Base-by-base conservation (phyloP, 257 asterid species). In the Solanum peruvianum region DNA sequence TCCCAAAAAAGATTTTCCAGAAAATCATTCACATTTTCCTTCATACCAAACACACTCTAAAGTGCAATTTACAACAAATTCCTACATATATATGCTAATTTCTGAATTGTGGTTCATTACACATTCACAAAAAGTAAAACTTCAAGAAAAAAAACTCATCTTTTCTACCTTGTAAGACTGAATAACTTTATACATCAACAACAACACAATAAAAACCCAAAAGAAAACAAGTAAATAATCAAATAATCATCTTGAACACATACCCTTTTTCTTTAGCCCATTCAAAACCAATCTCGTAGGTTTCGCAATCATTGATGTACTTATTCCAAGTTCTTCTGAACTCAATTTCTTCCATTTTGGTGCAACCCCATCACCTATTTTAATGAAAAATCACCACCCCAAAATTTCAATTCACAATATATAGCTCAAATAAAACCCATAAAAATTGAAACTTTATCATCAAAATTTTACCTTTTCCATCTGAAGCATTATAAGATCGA, bases 331-430 rank as follows among this genome's bases (percentile, higher is more conserved):
- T 27, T 89, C 89, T 25, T 83, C 78, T 25, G 88, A 87, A 70
- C 87, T 85, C 85, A 89, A 78, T 84, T 89, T 89, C 86, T 89
- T 89, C 91, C 91, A 89, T 39, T 87, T 87, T 44, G 49, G 86
- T 3, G 66, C 66, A 64, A 70, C 85, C 71, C 45, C 86, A 67
- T 56, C 83, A 29, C 66, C 86, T 87, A 84, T 86, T 80, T 44
- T 62, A 82, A 47, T 1, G 4, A 58, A 64, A 66, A 62, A 66
- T 37, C 3, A 58, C 3, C 86, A 84, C 9, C 11, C 73, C 52
- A 37, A 31, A 37, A 21, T 62, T 23, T 7, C 78, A 58, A 62
- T 37, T 37, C 58, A 64, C 62, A 33, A 39, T 4, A 56, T 29
- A 2, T 20, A 58, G 64, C 52, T 49, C 33, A 39, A 82, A 37